Evolutionary conservation across 2,329 filamentous ascomycete species (phyloP).

Genomic region (Stachybotrys chartarum): DNA sequence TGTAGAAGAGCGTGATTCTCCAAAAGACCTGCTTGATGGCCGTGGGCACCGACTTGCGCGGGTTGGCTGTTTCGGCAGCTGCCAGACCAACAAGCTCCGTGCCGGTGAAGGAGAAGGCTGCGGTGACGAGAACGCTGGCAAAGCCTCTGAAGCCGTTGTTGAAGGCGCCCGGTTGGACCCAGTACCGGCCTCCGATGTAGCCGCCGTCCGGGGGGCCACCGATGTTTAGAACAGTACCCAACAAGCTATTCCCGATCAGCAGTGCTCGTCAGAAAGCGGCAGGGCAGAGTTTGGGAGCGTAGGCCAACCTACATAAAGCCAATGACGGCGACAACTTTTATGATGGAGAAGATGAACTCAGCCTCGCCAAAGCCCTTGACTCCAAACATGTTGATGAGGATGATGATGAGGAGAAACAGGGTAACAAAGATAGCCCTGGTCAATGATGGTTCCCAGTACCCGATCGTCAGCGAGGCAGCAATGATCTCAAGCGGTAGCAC

Average conservation of each 20-base stretch:
- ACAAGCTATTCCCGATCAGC: conserved; percentile 45
- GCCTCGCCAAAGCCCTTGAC: conserved; percentile 86
- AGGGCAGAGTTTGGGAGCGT: conserved; percentile 1
- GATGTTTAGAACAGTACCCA: conserved; percentile 79
- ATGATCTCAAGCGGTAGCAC: conserved; percentile 81
- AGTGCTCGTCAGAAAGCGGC: background rate
- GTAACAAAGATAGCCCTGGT: conserved; percentile 72
- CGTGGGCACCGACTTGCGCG: conserved; percentile 72
- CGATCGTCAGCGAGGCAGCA: conserved; percentile 75
- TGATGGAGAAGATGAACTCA: conserved; percentile 77
- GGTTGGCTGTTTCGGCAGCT: conserved; percentile 72
- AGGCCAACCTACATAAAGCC: conserved; percentile 66
- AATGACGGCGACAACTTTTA: conserved; percentile 82
- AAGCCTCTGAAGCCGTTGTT: conserved; percentile 79
- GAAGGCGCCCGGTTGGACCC: conserved; percentile 76
- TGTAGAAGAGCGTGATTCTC: conserved; percentile 86
- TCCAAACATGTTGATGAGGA: conserved; percentile 79
- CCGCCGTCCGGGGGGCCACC: conserved; percentile 66
- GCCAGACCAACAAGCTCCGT: conserved; percentile 72
- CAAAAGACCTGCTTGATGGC: conserved; percentile 94
- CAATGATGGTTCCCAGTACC: conserved; percentile 65
- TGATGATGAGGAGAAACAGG: conserved; percentile 69
- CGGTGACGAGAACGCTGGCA: conserved; percentile 69
- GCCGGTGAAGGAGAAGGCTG: conserved; percentile 69
- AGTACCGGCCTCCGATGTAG: conserved; percentile 76